A percentile compares a stretch with the other conserved stretches of the same genome.
phyloP scores from a whole-genome alignment of 495 filamentous ascomycete species.

The Lepraria neglecta region DNA sequence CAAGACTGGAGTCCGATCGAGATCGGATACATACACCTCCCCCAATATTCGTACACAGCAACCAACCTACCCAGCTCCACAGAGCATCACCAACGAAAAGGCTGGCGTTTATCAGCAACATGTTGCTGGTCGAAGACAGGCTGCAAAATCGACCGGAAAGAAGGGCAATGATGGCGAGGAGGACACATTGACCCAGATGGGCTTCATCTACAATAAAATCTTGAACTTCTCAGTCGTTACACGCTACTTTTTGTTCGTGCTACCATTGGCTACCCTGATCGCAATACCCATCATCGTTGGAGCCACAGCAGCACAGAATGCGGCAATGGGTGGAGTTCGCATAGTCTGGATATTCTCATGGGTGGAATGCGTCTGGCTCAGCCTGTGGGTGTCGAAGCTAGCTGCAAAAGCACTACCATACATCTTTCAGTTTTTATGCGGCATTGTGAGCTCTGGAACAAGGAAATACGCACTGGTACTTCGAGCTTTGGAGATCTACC shows the following conservation, averaged over 20 bases:
- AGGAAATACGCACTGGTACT: conserved; percentile 87
- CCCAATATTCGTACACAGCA: conserved; percentile 25
- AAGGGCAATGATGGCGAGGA: conserved; percentile 56
- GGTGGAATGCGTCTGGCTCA: conserved; percentile 87
- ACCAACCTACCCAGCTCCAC: conserved; percentile 20
- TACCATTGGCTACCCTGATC: conserved; percentile 68
- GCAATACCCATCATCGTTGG: conserved; percentile 76
- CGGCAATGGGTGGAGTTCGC: conserved; percentile 57
- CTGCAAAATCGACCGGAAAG: conserved; percentile 38
- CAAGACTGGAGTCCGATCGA: conserved; percentile 39
- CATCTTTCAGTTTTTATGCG: conserved; percentile 80
- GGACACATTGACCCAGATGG: conserved; percentile 67
- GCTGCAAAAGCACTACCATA: conserved; percentile 69
- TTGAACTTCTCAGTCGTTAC: conserved; percentile 79
- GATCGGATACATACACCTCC: conserved; percentile 32
- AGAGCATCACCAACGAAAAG: conserved; percentile 23
- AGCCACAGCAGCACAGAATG: conserved; percentile 45
- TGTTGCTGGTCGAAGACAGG: conserved; percentile 53
- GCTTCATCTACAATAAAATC: conserved; percentile 78
- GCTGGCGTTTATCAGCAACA: conserved; percentile 36
- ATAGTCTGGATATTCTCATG: conserved; percentile 80
- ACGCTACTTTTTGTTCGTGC: conserved; percentile 82
- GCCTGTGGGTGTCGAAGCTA: conserved; percentile 82
- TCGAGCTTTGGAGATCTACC: conserved; percentile 69
- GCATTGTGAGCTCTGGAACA: conserved; percentile 84